Evolutionary conservation across 495 filamentous ascomycete genomes (phyloP).

Genomic region (Penicillium chermesinum): DNA sequence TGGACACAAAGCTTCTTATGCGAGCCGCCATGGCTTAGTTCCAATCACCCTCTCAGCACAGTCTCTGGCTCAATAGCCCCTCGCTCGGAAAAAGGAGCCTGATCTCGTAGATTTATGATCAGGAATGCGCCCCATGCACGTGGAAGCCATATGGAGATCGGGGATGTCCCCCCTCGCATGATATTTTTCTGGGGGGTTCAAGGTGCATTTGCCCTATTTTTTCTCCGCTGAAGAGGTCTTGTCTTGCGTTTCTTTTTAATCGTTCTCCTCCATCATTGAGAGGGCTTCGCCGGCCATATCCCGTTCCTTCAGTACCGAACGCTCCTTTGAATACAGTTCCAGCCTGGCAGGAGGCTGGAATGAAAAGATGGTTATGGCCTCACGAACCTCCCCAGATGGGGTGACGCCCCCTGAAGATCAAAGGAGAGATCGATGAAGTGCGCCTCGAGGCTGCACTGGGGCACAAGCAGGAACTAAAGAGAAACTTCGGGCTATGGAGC

Average conservation of each 20-base stretch:
- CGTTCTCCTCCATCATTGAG: constrained; percentile 1
- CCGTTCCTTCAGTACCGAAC: neutral
- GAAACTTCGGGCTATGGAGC: constrained; percentile 41
- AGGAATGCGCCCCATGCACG: constrained; percentile 12
- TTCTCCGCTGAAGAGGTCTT: constrained; percentile 9
- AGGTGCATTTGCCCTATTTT: constrained; percentile 8
- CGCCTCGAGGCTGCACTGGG: constrained; percentile 41
- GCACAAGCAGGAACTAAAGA: constrained; percentile 38
- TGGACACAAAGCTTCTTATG: no score
- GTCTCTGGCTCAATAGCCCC: no score
- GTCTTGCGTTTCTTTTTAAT: constrained; percentile 6
- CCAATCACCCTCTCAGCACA: no score
- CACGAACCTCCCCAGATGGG: constrained; percentile 3
- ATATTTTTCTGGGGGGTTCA: constrained; percentile 16
- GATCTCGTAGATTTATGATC: constrained; percentile 6
- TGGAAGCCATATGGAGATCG: constrained; percentile 25
- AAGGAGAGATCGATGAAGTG: constrained; percentile 31
- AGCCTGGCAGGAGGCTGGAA: neutral
- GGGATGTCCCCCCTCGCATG: constrained; percentile 14
- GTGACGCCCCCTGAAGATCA: constrained; percentile 9
- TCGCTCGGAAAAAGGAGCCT: constrained; percentile 2
- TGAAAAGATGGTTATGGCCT: constrained; percentile 10
- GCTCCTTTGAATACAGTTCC: neutral
- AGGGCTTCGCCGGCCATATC: neutral
- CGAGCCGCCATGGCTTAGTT: no score